These are phyloP conservation scores for Plasmodium sp. DNA, from an alignment of 169 alveolate species.

Conservation along the genomic window DNA sequence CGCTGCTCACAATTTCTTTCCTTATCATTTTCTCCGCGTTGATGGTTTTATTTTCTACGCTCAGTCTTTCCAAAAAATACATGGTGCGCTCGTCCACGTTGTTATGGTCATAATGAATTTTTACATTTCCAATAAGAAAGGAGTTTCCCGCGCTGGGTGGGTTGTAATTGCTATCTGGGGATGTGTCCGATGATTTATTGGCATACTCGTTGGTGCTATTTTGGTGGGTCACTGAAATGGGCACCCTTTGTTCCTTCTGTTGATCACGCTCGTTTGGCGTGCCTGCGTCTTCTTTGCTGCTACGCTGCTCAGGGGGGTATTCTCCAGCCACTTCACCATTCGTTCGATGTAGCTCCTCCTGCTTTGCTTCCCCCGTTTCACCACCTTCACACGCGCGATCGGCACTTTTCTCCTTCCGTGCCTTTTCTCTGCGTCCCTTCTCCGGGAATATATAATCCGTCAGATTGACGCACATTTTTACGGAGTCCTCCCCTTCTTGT, in stretches of 20 bases:
- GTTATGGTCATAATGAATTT: conserved; percentile 35
- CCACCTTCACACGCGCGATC: background rate
- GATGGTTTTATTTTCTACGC: conserved; percentile 34
- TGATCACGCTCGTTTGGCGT: background rate
- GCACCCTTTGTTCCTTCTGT: background rate
- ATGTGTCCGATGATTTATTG: background rate
- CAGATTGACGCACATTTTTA: background rate
- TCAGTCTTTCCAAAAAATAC: conserved; percentile 55
- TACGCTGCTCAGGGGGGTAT: background rate
- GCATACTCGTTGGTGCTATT: background rate
- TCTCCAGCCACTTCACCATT: background rate
- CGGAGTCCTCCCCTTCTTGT: background rate
- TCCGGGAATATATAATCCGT: conserved; percentile 8
- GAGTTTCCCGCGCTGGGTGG: background rate
- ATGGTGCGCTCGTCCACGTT: conserved; percentile 47
- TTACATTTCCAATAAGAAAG: conserved; percentile 15
- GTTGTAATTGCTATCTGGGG: background rate
- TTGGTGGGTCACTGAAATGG: background rate
- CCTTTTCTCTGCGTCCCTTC: background rate
- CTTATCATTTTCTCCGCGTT: conserved; percentile 17
- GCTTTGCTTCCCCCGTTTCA: background rate
- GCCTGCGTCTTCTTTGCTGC: background rate
- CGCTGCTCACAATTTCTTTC: conserved; percentile 22
- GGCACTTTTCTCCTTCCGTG: background rate
- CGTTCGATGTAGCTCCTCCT: background rate